Conservation (phyloP, 208 protist species). For the Porcisia hertigi region DNA sequence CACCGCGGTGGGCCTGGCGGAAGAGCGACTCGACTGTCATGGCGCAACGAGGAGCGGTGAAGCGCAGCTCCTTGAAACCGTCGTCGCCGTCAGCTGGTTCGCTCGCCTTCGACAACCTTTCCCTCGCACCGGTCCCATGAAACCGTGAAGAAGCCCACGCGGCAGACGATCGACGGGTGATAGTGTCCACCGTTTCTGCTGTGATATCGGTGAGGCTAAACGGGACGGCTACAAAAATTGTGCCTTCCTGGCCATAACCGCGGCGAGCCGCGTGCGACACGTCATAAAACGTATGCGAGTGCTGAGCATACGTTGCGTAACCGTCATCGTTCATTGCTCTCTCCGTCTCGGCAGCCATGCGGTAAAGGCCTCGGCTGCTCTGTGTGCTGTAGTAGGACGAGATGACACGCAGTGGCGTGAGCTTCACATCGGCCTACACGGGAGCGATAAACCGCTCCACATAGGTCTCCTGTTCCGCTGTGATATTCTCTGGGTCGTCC, state of each 20-base stretch:
- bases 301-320: conserved; percentile 28
- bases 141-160: background rate
- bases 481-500: conserved; percentile 9
- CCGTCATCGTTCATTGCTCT: conserved; percentile 38
- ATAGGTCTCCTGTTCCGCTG: conserved; percentile 22
- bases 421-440: background rate
- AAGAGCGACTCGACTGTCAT: conserved; percentile 37
- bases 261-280: conserved; percentile 35
- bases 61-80: conserved; percentile 18
- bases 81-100: conserved; percentile 1
- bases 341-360: conserved; percentile 34
- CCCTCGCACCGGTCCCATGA: background rate
- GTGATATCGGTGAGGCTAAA: conserved; percentile 24
- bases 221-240: conserved; percentile 39
- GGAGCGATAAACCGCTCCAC: conserved; percentile 26
- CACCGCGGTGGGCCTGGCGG: conserved; percentile 28
- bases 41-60: conserved; percentile 26
- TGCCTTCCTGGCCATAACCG: conserved; percentile 46
- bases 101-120: background rate
- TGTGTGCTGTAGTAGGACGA: conserved; percentile 25
- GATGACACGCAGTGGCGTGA: conserved; percentile 30
- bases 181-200: conserved; percentile 9
- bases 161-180: conserved; percentile 2
- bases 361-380: conserved; percentile 20
- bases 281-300: conserved; percentile 36